phyloP scores from a whole-genome alignment of 2,329 filamentous ascomycete species.

The Neonectria sp. region DNA sequence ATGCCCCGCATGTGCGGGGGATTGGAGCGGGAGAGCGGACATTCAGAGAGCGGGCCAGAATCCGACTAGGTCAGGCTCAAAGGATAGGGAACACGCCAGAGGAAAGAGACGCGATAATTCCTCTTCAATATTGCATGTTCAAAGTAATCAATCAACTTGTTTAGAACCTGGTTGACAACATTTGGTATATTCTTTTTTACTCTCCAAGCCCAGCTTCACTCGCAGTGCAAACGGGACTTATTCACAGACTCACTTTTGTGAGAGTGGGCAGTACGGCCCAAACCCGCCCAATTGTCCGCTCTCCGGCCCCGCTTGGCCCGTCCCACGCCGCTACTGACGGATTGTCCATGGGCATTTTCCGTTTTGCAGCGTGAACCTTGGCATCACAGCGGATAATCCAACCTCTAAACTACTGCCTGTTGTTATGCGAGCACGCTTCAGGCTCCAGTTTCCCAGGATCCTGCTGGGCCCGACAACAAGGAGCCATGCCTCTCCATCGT shows the following conservation, averaged over 20 bases:
- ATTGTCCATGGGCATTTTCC: neutral
- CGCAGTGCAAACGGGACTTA: no score
- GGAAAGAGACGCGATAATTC: no score
- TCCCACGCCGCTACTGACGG: neutral
- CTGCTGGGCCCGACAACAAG: neutral
- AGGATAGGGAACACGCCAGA: neutral
- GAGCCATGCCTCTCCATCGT: neutral
- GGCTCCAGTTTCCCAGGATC: neutral
- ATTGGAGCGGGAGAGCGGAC: constrained; percentile 9
- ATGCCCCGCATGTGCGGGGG: constrained; percentile 1
- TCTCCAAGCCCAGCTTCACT: no score
- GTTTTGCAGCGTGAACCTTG: neutral
- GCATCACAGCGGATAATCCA: neutral
- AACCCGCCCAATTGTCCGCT: neutral
- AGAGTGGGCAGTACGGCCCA: no score
- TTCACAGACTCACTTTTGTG: no score
- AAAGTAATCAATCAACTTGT: no score
- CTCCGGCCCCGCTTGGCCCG: neutral
- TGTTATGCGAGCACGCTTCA: neutral
- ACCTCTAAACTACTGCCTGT: neutral
- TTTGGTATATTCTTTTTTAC: no score
- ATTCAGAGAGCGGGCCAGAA: neutral
- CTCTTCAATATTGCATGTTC: no score
- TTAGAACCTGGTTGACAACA: no score
- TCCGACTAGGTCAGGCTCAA: neutral